Conservation (phyloP, 2,329 filamentous ascomycete species). For the Fusarium vanettenii region DNA sequence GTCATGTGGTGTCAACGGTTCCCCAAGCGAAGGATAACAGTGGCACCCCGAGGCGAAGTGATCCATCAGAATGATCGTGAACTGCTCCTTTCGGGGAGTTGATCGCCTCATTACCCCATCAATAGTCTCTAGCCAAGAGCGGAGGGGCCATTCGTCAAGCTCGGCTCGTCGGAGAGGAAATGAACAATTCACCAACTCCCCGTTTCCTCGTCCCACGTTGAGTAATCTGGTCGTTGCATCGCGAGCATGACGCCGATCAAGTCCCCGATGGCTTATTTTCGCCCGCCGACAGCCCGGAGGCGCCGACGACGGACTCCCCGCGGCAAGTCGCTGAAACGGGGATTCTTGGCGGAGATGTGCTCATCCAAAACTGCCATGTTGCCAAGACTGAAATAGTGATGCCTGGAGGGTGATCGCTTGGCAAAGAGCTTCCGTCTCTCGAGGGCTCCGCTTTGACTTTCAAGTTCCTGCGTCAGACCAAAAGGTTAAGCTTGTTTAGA, state of each 20-base stretch:
- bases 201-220: not conserved
- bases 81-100: conserved; percentile 27
- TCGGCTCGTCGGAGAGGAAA: not conserved
- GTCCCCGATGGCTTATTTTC: not conserved
- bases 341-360: conserved; percentile 12
- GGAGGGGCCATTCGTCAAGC: no score
- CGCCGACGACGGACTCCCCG: conserved; percentile 15
- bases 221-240: not conserved
- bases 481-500: not conserved
- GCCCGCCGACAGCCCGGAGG: conserved; percentile 19
- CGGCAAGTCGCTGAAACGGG: not conserved
- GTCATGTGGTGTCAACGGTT: not conserved
- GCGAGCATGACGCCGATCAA: not conserved
- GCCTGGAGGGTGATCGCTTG: conserved; percentile 13
- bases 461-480: not conserved
- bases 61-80: not conserved
- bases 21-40: not conserved
- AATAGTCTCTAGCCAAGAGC: conserved; percentile 12
- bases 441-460: not conserved
- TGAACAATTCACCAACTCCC: not conserved
- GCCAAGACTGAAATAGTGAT: conserved; percentile 14
- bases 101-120: conserved; percentile 16
- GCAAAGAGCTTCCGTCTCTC: not conserved
- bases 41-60: not conserved
- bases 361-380: no score